A percentile compares a stretch with the other conserved stretches of the same genome.
Evolutionary conservation across 1,284 basidiomycete species (phyloP).

Genomic region (Leucoagaricus sp.): DNA sequence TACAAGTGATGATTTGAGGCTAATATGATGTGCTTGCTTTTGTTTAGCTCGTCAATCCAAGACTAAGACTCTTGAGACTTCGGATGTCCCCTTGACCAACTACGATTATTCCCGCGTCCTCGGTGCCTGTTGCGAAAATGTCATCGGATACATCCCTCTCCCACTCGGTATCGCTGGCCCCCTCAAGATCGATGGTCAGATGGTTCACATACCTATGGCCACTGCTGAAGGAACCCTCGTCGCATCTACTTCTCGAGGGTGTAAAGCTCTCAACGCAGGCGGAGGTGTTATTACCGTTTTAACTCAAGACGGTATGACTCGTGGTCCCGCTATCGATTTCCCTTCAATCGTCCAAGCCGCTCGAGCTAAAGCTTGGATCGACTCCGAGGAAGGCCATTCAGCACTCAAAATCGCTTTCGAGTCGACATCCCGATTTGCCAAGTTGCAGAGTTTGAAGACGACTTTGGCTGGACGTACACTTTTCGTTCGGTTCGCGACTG

Average conservation of each 20-base stretch:
- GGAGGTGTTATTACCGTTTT: conserved; percentile 96
- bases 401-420: conserved; percentile 89
- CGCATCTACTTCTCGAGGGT: conserved; percentile 95
- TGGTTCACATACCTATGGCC: conserved; percentile 96
- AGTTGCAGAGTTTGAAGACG: conserved; percentile 80
- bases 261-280: conserved; percentile 95
- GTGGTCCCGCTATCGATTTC: conserved; percentile 97
- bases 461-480: conserved; percentile 90
- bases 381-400: conserved; percentile 79
- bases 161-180: conserved; percentile 98
- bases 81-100: conserved; percentile 79
- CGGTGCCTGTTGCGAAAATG: conserved; percentile 99
- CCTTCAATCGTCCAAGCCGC: conserved; percentile 81
- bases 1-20: conserved; percentile 17
- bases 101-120: conserved; percentile 96
- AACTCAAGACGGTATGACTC: conserved; percentile 95
- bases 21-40: conserved; percentile 7
- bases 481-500: conserved; percentile 94
- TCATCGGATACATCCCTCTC: conserved; percentile 95
- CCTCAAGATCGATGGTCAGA: conserved; percentile 85
- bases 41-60: conserved; percentile 78
- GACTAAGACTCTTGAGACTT: conserved; percentile 85
- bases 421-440: conserved; percentile 90
- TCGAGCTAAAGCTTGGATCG: conserved; percentile 87
- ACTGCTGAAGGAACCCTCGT: conserved; percentile 99